Evolutionary conservation across 345 rosid genomes (phyloP).

Genomic region (Lepidium didymum): DNA sequence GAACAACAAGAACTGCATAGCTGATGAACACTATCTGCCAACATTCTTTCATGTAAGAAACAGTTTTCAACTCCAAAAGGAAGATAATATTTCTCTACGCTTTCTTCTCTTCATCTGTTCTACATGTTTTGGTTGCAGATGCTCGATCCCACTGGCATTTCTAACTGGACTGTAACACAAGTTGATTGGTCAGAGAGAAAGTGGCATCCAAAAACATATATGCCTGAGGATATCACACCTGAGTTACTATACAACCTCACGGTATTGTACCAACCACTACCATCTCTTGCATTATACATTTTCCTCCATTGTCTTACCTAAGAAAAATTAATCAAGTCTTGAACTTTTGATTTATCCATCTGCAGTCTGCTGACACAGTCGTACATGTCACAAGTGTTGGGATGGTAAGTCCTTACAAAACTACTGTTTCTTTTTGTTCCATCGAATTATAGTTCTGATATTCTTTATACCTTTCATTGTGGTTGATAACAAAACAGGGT

Average conservation of each 20-base stretch:
- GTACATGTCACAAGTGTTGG: constrained; percentile 82
- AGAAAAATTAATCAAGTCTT: not conserved
- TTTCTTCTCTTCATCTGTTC: not conserved
- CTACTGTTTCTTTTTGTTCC: not conserved
- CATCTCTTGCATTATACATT: not conserved
- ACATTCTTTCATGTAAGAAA: constrained; percentile 79
- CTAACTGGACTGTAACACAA: constrained; percentile 89
- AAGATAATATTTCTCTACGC: not conserved
- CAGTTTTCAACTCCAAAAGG: not conserved
- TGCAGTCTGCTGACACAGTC: constrained; percentile 71
- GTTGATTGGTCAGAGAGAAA: constrained; percentile 99
- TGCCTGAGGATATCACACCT: constrained; percentile 52
- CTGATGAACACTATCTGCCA: constrained; percentile 97
- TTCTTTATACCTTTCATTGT: not conserved
- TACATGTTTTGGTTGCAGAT: constrained; percentile 37
- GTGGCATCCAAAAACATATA: constrained; percentile 95
- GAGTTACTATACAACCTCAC: constrained; percentile 72
- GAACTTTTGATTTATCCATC: not conserved
- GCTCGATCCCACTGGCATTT: constrained; percentile 84
- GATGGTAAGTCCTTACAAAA: constrained; percentile 37
- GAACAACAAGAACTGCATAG: constrained; percentile 83
- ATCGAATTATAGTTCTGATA: not conserved
- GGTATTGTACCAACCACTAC: constrained; percentile 35
- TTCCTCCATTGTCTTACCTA: not conserved
- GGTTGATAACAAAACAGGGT: constrained; percentile 37